Base-by-base conservation (phyloP, 1,284 basidiomycete genomes). In the Trichosporon coremiiforme region DNA sequence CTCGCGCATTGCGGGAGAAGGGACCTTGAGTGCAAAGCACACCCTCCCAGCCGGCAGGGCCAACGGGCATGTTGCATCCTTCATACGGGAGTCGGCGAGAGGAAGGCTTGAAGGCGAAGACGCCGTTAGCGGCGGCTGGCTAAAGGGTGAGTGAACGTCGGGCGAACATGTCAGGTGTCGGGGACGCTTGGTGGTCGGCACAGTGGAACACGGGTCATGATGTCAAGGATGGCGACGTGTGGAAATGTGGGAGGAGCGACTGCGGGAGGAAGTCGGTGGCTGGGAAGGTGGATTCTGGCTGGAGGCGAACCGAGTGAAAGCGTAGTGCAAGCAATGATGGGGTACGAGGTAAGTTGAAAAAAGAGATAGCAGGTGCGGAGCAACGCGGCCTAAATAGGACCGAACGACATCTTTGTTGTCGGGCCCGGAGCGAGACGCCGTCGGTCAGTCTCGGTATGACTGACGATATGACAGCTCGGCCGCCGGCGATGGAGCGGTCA, bases 61-160 rank as follows among this genome's bases (percentile, higher is more conserved):
- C 20, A 60, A 64, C 60, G 12, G 68, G 70, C 17, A 55, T 67
- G 29, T 76, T 75, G 50, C 76, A 78, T 10, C 80, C 78, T 50
- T 74, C 72, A 60, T 79, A 79, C 6, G 82, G 82, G 31, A 83
- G 68, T 3, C 81, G 71, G 4, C 75, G 73, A 29, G 70, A 72
- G 1, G 78, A 79, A 0, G 82, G 81, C 69, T 82, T 81, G 70
- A 84, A 77, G 2, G 78, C 76, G 66, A 75, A 84, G 12, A 84
- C 64, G 15, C 82, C 83, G 50, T 77, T 76, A 13, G 76, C 67
- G 22, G 78, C 75, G 2, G 76, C 76, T 12, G 79, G 79, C 15
- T 71, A 62, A n/a, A 12, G 29, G 22, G 41, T 29, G 7, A 41
- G 64, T n/a, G 8, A 45, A 15, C 6, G 17, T 8, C 50, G 1